phyloP scores from a whole-genome alignment of 2,329 filamentous ascomycete genomes.

The Cryphonectria nitschkei region DNA sequence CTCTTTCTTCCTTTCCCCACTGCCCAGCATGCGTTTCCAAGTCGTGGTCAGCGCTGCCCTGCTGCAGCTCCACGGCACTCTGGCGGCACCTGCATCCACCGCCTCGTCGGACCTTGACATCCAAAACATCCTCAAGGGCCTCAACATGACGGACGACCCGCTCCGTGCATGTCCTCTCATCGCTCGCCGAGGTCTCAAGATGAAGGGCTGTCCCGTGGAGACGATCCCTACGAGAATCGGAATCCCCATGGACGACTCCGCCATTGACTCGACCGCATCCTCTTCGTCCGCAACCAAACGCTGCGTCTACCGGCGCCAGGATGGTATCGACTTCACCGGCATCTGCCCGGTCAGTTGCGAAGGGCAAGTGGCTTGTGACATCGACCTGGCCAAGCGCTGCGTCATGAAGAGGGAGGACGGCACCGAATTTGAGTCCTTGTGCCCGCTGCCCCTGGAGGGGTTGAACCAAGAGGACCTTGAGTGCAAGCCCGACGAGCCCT shows the following conservation, averaged over 20 bases:
- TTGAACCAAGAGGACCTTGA: background rate
- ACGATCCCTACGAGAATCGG: background rate
- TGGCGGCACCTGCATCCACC: background rate
- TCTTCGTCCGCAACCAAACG: background rate
- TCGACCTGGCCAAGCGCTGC: background rate
- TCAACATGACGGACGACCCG: constrained; percentile 1
- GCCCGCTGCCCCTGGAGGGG: background rate
- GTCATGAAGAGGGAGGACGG: background rate
- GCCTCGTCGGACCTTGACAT: background rate
- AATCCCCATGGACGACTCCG: background rate
- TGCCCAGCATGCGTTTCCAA: constrained; percentile 4
- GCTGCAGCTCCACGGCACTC: constrained; percentile 4
- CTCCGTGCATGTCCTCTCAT: background rate
- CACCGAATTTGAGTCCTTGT: background rate
- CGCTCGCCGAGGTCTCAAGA: background rate
- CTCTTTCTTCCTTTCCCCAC: background rate
- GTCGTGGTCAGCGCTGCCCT: background rate
- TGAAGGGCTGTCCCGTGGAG: background rate
- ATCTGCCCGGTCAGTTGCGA: background rate
- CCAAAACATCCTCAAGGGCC: background rate
- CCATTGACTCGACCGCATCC: background rate
- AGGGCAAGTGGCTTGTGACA: background rate
- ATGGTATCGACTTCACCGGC: background rate
- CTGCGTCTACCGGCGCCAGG: background rate
- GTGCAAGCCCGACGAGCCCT: background rate